phyloP scores from a whole-genome alignment of 305 asterid species.

The Fraxinus platypoda region DNA sequence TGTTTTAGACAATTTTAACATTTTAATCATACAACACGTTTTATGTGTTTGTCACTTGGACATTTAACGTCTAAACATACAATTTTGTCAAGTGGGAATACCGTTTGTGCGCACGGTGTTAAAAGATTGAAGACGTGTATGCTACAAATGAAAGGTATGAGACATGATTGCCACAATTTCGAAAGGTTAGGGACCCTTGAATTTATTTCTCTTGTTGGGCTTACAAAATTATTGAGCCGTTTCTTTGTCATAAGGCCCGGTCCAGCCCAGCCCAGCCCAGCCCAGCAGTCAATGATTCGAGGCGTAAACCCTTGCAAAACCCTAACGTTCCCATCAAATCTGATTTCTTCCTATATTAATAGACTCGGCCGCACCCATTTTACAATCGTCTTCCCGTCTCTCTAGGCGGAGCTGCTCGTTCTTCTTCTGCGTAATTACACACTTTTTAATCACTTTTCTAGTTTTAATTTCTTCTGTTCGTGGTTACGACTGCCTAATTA shows the following conservation, averaged over 20 bases:
- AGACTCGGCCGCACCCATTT: background rate
- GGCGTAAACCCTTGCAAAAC: background rate
- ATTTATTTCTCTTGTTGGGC: background rate
- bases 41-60: background rate
- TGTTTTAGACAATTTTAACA: no score
- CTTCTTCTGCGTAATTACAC: background rate
- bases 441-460: background rate
- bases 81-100: background rate
- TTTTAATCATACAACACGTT: background rate
- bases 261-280: background rate
- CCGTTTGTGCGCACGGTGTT: background rate
- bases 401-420: background rate
- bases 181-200: background rate
- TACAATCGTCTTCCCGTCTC: background rate
- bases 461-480: background rate
- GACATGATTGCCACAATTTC: background rate
- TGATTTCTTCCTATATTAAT: background rate
- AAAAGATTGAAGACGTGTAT: background rate
- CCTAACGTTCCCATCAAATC: background rate
- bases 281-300: background rate
- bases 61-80: background rate
- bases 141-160: background rate
- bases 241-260: background rate
- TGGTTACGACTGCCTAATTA: background rate
- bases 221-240: background rate